Evolutionary conservation across 768 basidiomycete genomes (phyloP).

Genomic region (Clavaria fumosa): DNA sequence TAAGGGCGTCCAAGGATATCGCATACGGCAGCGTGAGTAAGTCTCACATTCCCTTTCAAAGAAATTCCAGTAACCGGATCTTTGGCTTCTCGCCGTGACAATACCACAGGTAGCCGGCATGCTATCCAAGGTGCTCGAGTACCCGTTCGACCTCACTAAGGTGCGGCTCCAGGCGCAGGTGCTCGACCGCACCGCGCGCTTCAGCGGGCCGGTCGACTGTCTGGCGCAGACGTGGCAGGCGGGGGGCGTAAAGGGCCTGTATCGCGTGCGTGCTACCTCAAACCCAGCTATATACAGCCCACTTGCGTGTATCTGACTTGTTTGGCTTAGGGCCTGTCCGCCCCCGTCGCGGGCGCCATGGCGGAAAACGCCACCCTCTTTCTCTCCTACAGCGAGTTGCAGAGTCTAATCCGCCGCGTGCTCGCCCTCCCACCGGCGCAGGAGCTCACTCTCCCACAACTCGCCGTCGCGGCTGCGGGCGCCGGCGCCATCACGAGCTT

Average conservation of each 20-base stretch:
- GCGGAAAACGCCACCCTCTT: conserved; percentile 87
- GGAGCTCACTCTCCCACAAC: conserved; percentile 47
- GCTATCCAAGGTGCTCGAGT: conserved; percentile 76
- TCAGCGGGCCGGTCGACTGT: conserved; percentile 82
- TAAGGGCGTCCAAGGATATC: too few relatives aligned
- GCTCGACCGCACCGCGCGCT: conserved; percentile 48
- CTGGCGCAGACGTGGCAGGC: conserved; percentile 64
- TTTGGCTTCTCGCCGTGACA: too few relatives aligned
- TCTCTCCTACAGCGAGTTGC: conserved; percentile 70
- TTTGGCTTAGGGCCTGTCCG: conserved; percentile 65
- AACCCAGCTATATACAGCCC: too few relatives aligned
- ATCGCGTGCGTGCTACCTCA: conserved; percentile 44
- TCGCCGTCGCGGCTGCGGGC: conserved; percentile 71
- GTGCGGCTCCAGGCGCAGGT: conserved; percentile 84
- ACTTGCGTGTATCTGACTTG: conserved; percentile 2
- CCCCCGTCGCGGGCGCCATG: conserved; percentile 87
- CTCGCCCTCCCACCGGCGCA: conserved; percentile 22
- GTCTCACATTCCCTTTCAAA: too few relatives aligned
- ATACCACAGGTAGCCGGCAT: conserved; percentile 58
- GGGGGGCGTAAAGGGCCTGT: conserved; percentile 76
- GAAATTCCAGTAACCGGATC: too few relatives aligned
- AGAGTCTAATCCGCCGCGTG: conserved; percentile 37
- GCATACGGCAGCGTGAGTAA: too few relatives aligned
- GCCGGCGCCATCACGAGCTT: conserved; percentile 83
- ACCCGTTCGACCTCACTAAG: conserved; percentile 87